phyloP scores from a whole-genome alignment of 1,284 basidiomycete species.

The Meripilus lineatus region DNA sequence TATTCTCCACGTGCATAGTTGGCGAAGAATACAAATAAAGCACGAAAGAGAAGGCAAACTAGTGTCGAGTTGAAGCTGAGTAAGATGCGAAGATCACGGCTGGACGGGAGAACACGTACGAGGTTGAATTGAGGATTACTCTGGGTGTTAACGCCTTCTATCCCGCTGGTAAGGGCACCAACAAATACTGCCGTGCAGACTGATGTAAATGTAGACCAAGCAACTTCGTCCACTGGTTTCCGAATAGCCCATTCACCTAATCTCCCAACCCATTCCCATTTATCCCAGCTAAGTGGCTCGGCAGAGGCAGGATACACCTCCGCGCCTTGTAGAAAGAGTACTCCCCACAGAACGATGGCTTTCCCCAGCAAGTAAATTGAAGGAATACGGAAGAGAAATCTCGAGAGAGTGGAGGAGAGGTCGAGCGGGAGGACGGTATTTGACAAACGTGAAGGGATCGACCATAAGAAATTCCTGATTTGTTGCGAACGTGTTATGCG shows the following conservation, averaged over 20 bases:
- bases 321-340: constrained; percentile 54
- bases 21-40: constrained; percentile 69
- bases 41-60: constrained; percentile 74
- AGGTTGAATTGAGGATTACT: constrained; percentile 59
- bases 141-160: constrained; percentile 53
- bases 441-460: no score
- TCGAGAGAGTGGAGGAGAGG: constrained; percentile 51
- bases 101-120: constrained; percentile 33
- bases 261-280: constrained; percentile 17
- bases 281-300: constrained; percentile 20
- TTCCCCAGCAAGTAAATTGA: constrained; percentile 55
- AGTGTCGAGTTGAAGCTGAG: constrained; percentile 4
- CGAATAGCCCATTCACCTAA: constrained; percentile 43
- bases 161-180: constrained; percentile 58
- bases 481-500: constrained; percentile 9
- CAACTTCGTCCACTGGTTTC: constrained; percentile 56
- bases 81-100: constrained; percentile 2
- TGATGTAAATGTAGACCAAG: constrained; percentile 67
- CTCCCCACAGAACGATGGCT: constrained; percentile 49
- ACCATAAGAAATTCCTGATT: no score
- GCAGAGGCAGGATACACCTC: constrained; percentile 31
- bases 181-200: constrained; percentile 60
- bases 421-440: neutral
- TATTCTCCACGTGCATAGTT: constrained; percentile 43
- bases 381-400: constrained; percentile 54